Conservation (phyloP, 306 rosid species). For the Prunus padus region DNA sequence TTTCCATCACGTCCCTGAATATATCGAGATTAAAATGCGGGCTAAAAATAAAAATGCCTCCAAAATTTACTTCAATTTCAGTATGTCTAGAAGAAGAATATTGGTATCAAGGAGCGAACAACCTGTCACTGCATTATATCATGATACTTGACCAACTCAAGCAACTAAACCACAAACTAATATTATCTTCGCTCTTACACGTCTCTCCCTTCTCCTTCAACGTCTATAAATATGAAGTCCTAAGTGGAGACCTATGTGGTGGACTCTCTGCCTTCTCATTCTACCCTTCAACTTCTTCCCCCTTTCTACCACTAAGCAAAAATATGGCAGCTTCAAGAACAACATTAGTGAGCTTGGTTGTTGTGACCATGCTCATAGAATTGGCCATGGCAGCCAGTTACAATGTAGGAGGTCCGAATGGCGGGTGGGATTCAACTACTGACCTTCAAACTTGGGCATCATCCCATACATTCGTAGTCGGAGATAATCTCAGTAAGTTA, state of each 20-base stretch:
- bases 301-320: not conserved
- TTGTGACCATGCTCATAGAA: slow-evolving; percentile 41
- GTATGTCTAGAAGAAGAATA: not conserved
- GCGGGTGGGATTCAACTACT: slow-evolving; percentile 62
- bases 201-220: not conserved
- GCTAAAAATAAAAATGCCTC: too few relatives aligned
- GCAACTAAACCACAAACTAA: slow-evolving; percentile 15
- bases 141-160: slow-evolving; percentile 26
- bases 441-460: slow-evolving; percentile 64
- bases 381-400: slow-evolving; percentile 48
- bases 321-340: slow-evolving; percentile 45
- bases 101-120: slow-evolving; percentile 1
- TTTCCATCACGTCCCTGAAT: not conserved
- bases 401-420: slow-evolving; percentile 68
- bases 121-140: slow-evolving; percentile 12
- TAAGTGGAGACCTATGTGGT: not conserved
- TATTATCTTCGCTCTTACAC: not conserved
- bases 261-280: not conserved
- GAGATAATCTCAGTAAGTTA: slow-evolving; percentile 74
- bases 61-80: not conserved
- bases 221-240: slow-evolving; percentile 17
- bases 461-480: slow-evolving; percentile 46
- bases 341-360: slow-evolving; percentile 33
- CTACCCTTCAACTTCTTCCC: not conserved
- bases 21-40: not conserved